Evolutionary conservation across 2,329 filamentous ascomycete genomes (phyloP), one percentile per base, ranked within the genome.

Genomic region (Diplodia corticola): DNA sequence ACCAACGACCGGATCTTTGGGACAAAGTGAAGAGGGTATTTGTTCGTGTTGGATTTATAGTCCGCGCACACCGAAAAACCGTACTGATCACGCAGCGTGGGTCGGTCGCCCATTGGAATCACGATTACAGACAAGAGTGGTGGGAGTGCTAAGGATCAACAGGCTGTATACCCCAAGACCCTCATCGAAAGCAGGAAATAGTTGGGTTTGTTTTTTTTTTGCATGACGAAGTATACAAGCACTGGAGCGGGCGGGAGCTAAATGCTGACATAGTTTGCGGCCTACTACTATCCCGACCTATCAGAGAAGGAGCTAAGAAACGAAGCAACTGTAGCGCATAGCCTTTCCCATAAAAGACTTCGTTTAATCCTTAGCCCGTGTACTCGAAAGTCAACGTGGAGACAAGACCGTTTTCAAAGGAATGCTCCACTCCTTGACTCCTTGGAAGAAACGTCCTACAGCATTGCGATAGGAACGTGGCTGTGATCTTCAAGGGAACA

Each of bases 391-490:
- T 33, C 9, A 15, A 9, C 49, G 12, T 37, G 3, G 33, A 20
- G 20, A 57, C 37, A 20, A 5, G 20, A 17, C 53, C 22, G 12
- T 40, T 40, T 17, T 17, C 15, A 15, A 17, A 13, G 5, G 20
- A 57, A 57, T 24, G 20, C 22, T 24, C 53, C 20, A 40, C 53
- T 26, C 53, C 53, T 57, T 40, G 33, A 57, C 33, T 57, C 53
- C 53, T 57, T 37, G n/a, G 15, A 22, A 37, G 24, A 33, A 57
- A 44, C 37, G 37, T 44, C 37, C 20, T 57, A 33, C 10, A 57
- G 22, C n/a, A n/a, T 37, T 12, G 20, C 20, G n/a, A 33, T 17
- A 40, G 26, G 20, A 57, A 26, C 33, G 53, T 40, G 33, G 33
- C 33, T 12, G 5, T 26, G 53, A 57, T 57, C 33, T 57, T 57